A percentile compares a stretch with the other conserved stretches of the same genome.
Evolutionary conservation across 1,284 basidiomycete species (phyloP).

Genomic region (Earliella scabrosa): DNA sequence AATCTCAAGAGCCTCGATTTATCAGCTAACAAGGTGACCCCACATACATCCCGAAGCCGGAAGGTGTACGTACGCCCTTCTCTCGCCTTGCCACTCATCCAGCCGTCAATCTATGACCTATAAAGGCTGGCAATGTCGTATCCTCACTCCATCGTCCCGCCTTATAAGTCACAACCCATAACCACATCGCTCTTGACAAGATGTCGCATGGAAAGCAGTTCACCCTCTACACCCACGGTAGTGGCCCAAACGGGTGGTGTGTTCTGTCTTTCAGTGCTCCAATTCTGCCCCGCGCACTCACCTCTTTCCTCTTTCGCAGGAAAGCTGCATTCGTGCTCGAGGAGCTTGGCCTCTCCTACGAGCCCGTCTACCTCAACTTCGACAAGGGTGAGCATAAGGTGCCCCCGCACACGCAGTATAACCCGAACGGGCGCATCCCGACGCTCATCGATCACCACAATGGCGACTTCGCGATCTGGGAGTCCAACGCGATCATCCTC

Average conservation of each 20-base stretch:
- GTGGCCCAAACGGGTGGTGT: conserved; percentile 8
- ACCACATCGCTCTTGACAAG: too few relatives aligned
- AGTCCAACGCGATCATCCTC: conserved; percentile 40
- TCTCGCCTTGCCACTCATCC: too few relatives aligned
- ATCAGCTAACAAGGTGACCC: too few relatives aligned
- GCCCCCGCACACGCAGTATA: conserved; percentile 27
- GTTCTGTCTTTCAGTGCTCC: neutral
- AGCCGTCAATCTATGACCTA: too few relatives aligned
- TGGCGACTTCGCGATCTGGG: conserved; percentile 34
- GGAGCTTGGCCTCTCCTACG: conserved; percentile 37
- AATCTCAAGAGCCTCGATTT: too few relatives aligned
- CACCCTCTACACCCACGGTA: neutral
- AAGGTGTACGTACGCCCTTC: too few relatives aligned
- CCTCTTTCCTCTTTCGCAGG: too few relatives aligned
- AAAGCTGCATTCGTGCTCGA: conserved; percentile 34
- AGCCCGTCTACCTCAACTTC: conserved; percentile 36
- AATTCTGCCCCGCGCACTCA: too few relatives aligned
- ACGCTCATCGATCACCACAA: conserved; percentile 40
- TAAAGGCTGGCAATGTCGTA: too few relatives aligned
- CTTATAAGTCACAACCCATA: too few relatives aligned
- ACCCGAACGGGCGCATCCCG: conserved; percentile 40
- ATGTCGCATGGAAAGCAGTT: conserved; percentile 10
- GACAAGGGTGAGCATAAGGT: conserved; percentile 33
- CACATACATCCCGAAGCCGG: too few relatives aligned
- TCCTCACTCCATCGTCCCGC: too few relatives aligned